Conservation (phyloP, 2,329 filamentous ascomycete species). For the Fusarium sp. region DNA sequence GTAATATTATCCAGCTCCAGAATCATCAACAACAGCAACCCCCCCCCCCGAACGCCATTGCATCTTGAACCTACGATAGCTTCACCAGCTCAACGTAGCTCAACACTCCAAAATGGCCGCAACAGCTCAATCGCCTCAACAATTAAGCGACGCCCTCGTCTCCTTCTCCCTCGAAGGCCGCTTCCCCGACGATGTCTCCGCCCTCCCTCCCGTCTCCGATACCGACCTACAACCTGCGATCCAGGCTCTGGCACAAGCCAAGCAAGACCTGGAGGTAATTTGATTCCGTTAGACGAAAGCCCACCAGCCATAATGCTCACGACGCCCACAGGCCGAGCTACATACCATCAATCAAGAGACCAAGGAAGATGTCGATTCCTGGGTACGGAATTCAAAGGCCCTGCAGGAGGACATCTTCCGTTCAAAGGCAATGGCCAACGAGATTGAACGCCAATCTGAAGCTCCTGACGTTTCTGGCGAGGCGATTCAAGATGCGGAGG, state of each 20-base stretch:
- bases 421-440: slow-evolving; percentile 80
- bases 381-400: slow-evolving; percentile 85
- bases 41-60: not conserved
- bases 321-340: slow-evolving; percentile 66
- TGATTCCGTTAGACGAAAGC: slow-evolving; percentile 11
- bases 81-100: slow-evolving; percentile 11
- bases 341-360: slow-evolving; percentile 79
- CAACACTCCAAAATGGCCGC: slow-evolving; percentile 46
- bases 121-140: slow-evolving; percentile 42
- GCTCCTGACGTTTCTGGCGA: slow-evolving; percentile 66
- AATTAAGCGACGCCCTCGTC: slow-evolving; percentile 55
- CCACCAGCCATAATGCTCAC: slow-evolving; percentile 33
- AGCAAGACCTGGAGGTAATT: slow-evolving; percentile 54
- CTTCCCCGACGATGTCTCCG: slow-evolving; percentile 56
- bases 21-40: slow-evolving; percentile 5
- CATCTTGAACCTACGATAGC: slow-evolving; percentile 13
- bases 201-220: slow-evolving; percentile 52
- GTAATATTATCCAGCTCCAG: not conserved
- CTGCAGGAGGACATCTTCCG: slow-evolving; percentile 87
- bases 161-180: slow-evolving; percentile 54
- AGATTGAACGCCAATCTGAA: slow-evolving; percentile 83
- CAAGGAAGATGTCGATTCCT: slow-evolving; percentile 82
- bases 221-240: slow-evolving; percentile 55
- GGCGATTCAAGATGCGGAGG: slow-evolving; percentile 63
- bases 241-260: slow-evolving; percentile 51